These are phyloP conservation scores for Triangularia verruculosa DNA, from an alignment of 2,329 filamentous ascomycete species.

Conservation along the genomic window DNA sequence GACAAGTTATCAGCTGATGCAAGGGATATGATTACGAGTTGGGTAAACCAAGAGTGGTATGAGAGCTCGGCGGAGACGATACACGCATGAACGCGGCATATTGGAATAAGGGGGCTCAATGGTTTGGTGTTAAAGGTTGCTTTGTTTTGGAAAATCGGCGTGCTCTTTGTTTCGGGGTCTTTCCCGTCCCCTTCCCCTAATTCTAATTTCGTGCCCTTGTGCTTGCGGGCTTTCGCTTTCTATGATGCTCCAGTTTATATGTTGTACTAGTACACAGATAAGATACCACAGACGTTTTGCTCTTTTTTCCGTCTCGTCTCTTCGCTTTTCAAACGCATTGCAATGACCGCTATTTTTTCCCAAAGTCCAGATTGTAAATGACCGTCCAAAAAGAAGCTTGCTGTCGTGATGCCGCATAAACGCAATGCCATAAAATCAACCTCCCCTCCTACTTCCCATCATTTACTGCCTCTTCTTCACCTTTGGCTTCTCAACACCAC, in stretches of 20 bases:
- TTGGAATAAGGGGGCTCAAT: background rate
- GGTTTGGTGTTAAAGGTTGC: background rate
- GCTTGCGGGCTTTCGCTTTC: background rate
- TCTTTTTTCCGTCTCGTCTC: background rate
- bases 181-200: background rate
- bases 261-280: background rate
- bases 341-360: background rate
- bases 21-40: conserved; percentile 60
- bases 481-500: too few species aligned
- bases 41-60: conserved; percentile 67
- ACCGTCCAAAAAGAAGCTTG: background rate
- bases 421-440: background rate
- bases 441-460: background rate
- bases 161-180: background rate
- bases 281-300: background rate
- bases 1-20: conserved; percentile 64
- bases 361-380: background rate
- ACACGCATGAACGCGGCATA: conserved; percentile 14
- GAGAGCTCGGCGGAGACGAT: conserved; percentile 41
- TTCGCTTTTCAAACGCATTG: background rate
- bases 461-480: conserved; percentile 39
- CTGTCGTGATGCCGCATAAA: background rate
- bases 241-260: background rate
- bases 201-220: background rate
- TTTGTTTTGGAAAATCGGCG: background rate